A percentile compares a stretch with the other conserved stretches of the same genome.
Evolutionary conservation across 306 rosid species (phyloP).

Genomic region (Neltuma alba): DNA sequence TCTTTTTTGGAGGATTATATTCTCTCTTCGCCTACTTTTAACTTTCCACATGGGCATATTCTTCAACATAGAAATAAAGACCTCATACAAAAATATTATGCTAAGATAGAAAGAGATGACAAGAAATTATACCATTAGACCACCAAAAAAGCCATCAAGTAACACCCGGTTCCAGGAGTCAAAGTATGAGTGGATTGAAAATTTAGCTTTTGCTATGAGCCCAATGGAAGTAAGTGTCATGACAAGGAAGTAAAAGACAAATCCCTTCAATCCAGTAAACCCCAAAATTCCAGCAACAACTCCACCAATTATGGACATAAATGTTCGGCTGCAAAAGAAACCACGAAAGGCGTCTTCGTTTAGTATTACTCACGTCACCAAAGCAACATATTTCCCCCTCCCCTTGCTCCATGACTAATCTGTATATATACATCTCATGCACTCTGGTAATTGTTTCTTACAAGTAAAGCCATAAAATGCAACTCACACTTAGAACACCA

Average conservation of each 20-base stretch:
- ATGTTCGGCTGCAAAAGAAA: conserved; percentile 82
- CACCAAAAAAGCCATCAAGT: conserved; percentile 75
- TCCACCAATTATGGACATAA: conserved; percentile 90
- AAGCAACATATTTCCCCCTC: not conserved
- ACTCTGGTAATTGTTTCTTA: conserved; percentile 1
- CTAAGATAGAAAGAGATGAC: conserved; percentile 25
- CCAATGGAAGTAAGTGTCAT: conserved; percentile 79
- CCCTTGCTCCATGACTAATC: conserved; percentile 8
- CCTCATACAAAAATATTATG: conserved; percentile 11
- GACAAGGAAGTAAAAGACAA: conserved; percentile 72
- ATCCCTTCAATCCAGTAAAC: conserved; percentile 81
- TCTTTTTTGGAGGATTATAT: not conserved
- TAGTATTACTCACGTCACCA: conserved; percentile 8
- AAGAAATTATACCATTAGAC: conserved; percentile 67
- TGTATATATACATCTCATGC: conserved; percentile 7
- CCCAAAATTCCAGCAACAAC: conserved; percentile 97
- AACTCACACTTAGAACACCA: not conserved
- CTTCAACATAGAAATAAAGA: conserved; percentile 18
- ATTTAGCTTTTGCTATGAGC: conserved; percentile 65
- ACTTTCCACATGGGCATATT: conserved; percentile 14
- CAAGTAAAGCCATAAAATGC: conserved; percentile 26
- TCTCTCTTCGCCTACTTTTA: conserved; percentile 7
- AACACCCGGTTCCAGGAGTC: conserved; percentile 71
- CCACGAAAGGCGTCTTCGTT: conserved; percentile 1
- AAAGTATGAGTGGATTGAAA: conserved; percentile 69